A percentile compares a stretch with the other conserved stretches of the same genome.
These are phyloP conservation scores for Claviceps cyperi DNA, from an alignment of 2,329 filamentous ascomycete genomes.

Conservation along the genomic window DNA sequence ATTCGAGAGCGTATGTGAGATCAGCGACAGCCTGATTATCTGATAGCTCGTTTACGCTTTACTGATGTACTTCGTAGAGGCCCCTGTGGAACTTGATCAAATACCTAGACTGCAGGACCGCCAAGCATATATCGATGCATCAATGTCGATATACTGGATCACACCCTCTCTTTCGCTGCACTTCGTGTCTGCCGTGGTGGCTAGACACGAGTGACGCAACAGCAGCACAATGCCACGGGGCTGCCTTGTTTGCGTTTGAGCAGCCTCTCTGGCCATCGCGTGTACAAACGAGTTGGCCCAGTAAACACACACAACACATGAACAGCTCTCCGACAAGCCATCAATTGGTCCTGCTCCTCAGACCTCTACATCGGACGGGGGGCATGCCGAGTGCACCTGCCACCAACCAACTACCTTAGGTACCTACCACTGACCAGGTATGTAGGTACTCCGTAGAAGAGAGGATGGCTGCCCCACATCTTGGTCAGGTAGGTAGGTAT, in stretches of 20 bases:
- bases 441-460: too few relatives aligned
- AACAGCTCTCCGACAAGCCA: too few relatives aligned
- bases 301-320: not conserved
- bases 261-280: not conserved
- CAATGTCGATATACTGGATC: too few relatives aligned
- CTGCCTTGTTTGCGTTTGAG: not conserved
- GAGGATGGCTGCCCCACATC: too few relatives aligned
- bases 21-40: not conserved
- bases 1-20: not conserved
- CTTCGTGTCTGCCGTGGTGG: constrained; percentile 4
- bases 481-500: too few relatives aligned
- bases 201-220: not conserved
- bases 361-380: too few relatives aligned
- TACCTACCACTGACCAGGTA: too few relatives aligned
- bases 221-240: not conserved
- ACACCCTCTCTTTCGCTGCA: not conserved
- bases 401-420: too few relatives aligned
- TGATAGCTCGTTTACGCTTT: not conserved
- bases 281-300: not conserved
- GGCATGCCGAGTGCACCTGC: too few relatives aligned
- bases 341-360: too few relatives aligned
- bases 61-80: not conserved
- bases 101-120: not conserved
- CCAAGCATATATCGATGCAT: not conserved
- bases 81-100: not conserved